Conservation (phyloP, 1,139 yeast genomes). For the Geotrichum australiense region DNA sequence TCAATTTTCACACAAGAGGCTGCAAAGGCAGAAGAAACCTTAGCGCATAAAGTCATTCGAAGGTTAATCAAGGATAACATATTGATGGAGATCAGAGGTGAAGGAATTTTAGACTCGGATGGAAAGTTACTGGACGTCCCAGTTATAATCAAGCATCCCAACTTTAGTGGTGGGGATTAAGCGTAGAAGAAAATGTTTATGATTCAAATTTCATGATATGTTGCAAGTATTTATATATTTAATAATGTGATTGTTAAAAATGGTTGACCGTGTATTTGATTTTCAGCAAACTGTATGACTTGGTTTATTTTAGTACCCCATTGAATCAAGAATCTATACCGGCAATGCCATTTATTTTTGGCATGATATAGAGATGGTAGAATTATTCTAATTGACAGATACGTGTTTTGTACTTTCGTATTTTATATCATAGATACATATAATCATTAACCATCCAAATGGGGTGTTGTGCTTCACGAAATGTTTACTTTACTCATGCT, state of each 20-base stretch:
- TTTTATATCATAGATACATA: too few species aligned
- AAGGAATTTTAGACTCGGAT: constrained; percentile 37
- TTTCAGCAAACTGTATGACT: too few species aligned
- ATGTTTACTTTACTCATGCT: too few species aligned
- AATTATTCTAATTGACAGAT: too few species aligned
- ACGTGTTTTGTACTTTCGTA: too few species aligned
- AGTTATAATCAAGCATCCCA: constrained; percentile 81
- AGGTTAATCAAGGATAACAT: constrained; percentile 81
- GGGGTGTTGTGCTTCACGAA: too few species aligned
- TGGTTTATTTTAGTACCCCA: too few species aligned
- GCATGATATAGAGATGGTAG: too few species aligned
- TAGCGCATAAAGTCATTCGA: constrained; percentile 74
- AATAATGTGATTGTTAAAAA: neutral
- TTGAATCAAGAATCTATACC: too few species aligned
- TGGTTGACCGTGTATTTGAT: neutral
- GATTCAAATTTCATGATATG: neutral
- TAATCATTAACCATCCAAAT: too few species aligned
- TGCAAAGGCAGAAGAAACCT: constrained; percentile 59
- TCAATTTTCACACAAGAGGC: constrained; percentile 65
- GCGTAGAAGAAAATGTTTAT: neutral
- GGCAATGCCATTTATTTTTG: too few species aligned
- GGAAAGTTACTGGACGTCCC: constrained; percentile 33
- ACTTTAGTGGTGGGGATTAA: constrained; percentile 33
- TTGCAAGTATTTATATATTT: neutral
- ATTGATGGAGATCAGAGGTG: constrained; percentile 72